Evolutionary conservation across 2,329 filamentous ascomycete genomes (phyloP).

Genomic region (Bipolaris zeicola): DNA sequence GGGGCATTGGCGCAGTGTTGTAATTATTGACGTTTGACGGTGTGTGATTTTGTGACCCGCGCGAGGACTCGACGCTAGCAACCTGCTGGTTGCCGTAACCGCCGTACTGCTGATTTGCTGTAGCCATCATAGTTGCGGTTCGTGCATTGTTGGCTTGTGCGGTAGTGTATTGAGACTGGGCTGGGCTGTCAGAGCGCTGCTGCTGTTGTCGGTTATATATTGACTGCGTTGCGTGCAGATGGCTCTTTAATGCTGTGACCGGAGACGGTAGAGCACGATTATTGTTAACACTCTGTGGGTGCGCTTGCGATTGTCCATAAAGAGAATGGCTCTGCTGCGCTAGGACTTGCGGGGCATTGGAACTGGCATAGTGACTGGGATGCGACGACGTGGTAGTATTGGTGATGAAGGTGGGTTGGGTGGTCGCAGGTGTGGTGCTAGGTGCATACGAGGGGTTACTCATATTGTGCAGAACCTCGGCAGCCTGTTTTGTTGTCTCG

Average conservation of each 20-base stretch:
- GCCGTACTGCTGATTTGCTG: slow-evolving; percentile 25
- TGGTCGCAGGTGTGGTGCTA: slow-evolving; percentile 20
- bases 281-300: slow-evolving; percentile 36
- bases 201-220: slow-evolving; percentile 36
- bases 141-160: slow-evolving; percentile 16
- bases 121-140: slow-evolving; percentile 17
- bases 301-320: slow-evolving; percentile 35
- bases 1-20: slow-evolving; percentile 15
- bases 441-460: slow-evolving; percentile 38
- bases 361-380: slow-evolving; percentile 23
- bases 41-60: slow-evolving; percentile 16
- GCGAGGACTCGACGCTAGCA: slow-evolving; percentile 28
- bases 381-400: slow-evolving; percentile 26
- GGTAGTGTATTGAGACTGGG: slow-evolving; percentile 32
- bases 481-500: slow-evolving; percentile 38
- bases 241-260: slow-evolving; percentile 29
- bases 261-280: slow-evolving; percentile 32
- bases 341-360: slow-evolving; percentile 23
- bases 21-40: slow-evolving; percentile 31
- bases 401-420: slow-evolving; percentile 30
- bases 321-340: slow-evolving; percentile 25
- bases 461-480: slow-evolving; percentile 43
- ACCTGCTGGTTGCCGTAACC: slow-evolving; percentile 31
- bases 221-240: slow-evolving; percentile 32
- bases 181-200: slow-evolving; percentile 37